phyloP scores from a whole-genome alignment of 225 moss, liverwort and hornwort genomes.

The Physcomitrellopsis africana region DNA sequence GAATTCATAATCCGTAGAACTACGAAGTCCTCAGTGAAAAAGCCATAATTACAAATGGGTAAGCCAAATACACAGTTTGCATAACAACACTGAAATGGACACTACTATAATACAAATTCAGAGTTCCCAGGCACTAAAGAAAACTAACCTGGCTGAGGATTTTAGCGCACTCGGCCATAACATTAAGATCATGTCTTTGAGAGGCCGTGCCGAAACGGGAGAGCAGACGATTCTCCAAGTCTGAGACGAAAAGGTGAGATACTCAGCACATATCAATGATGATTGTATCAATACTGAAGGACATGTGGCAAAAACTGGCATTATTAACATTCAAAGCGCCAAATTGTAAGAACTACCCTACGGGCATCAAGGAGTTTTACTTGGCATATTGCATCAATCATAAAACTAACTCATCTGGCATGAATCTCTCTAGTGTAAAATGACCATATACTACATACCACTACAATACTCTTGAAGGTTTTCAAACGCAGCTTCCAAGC shows the following conservation, averaged over 20 bases:
- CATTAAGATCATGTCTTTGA: slow-evolving; percentile 68
- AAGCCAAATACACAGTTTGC: slow-evolving; percentile 16
- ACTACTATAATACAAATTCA: not conserved
- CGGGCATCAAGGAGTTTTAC: no score
- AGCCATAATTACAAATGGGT: not conserved
- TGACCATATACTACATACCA: slow-evolving; percentile 50
- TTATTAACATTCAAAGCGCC: slow-evolving; percentile 19
- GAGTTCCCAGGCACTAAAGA: slow-evolving; percentile 20
- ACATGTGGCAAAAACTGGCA: slow-evolving; percentile 9
- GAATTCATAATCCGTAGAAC: slow-evolving; percentile 18
- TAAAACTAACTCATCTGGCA: slow-evolving; percentile 19
- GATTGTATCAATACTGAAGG: not conserved
- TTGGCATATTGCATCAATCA: slow-evolving; percentile 1
- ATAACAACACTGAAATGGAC: slow-evolving; percentile 7
- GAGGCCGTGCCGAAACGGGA: slow-evolving; percentile 87
- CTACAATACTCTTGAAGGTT: slow-evolving; percentile 94
- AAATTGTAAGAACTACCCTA: not conserved
- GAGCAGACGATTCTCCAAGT: slow-evolving; percentile 88
- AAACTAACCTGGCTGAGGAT: slow-evolving; percentile 84
- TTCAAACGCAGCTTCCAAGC: slow-evolving; percentile 84
- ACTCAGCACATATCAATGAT: slow-evolving; percentile 20
- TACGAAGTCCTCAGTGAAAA: not conserved
- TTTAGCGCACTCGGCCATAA: slow-evolving; percentile 93
- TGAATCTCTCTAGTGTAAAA: slow-evolving; percentile 20
- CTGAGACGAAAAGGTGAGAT: slow-evolving; percentile 44